Base-by-base conservation (phyloP, 768 basidiomycete species). In the Calocera cornea region DNA sequence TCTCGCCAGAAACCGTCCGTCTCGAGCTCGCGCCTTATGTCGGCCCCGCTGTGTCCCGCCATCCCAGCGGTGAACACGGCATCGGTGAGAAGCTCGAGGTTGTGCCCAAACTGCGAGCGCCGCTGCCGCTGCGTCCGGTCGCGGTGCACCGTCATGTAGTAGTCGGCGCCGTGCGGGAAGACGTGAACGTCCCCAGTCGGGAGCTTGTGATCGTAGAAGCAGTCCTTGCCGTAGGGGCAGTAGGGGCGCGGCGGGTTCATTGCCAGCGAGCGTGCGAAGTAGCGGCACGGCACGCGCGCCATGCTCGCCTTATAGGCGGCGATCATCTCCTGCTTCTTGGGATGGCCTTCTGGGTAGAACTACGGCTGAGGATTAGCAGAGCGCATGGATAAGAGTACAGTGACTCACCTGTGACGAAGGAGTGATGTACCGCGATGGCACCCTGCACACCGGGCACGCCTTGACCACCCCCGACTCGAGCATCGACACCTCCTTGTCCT, bases 191-290 rank as follows among this genome's bases (percentile, higher is more conserved):
- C 54, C 31, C 54, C 54, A 11, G 54, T 60, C 11, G 54, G 54
- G 19, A 60, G 54, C 64, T 77, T 71, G 72, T 92, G 90, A 71
- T 84, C 82, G 73, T 90, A 92, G 74, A 92, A 90, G 73, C 90
- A 92, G 68, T 92, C 90, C 63, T 80, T 79, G 47, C 90, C 90
- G 70, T 89, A 92, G 0, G 88, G 90, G 75, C 90, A 92, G 65
- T 82, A 82, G 0, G 86, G 85, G 60, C 77, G 79, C 17, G 72
- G 72, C 8, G 75, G 73, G 65, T 75, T 72, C 50, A 76, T 75
- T 8, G 75, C 74, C 41, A 78, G 77, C 2, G 87, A 85, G 47
- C 78, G 74, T 68, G 82, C 77, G 74, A 90, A 90, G 72, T 89
- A 85, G 65, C 88, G 83, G 80, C 90, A 92, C 34, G 84, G 79